A percentile compares a stretch with the other conserved stretches of the same genome.
phyloP scores from a whole-genome alignment of 306 rosid species.

The Erythrophleum fordii region DNA sequence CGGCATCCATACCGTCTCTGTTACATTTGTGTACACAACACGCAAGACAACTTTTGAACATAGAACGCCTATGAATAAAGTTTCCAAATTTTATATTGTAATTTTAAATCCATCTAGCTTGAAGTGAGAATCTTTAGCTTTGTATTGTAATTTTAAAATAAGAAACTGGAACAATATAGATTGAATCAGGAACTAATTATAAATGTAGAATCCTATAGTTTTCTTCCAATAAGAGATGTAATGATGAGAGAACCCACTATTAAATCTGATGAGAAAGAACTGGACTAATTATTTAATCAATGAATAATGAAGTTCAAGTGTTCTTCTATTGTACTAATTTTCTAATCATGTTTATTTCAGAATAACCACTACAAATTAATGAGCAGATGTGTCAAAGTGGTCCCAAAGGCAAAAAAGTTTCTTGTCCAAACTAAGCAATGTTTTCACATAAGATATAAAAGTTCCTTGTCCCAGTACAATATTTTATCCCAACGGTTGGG shows the following conservation, averaged over 20 bases:
- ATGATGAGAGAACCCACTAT: not conserved
- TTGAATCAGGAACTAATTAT: too few species aligned
- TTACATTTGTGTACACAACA: slow-evolving; percentile 1
- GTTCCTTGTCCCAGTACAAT: too few species aligned
- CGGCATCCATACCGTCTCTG: slow-evolving; percentile 87
- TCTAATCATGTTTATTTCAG: too few species aligned
- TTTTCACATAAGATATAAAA: too few species aligned
- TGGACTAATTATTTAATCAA: not conserved
- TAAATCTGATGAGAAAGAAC: not conserved
- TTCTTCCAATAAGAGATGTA: not conserved
- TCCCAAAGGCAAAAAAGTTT: too few species aligned
- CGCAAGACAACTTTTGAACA: not conserved
- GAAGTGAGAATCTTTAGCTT: not conserved
- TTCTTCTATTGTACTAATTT: not conserved
- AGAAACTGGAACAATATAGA: not conserved
- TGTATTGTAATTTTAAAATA: not conserved
- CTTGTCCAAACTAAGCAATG: too few species aligned
- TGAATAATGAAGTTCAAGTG: not conserved
- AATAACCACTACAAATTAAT: too few species aligned
- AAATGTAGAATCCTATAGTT: not conserved
- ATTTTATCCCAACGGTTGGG: too few species aligned
- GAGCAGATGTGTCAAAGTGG: too few species aligned
- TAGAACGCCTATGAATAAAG: not conserved
- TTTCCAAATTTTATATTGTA: not conserved
- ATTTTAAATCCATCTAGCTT: not conserved